phyloP scores from a whole-genome alignment of 73 alveolate genomes.

The Stentor coeruleus region DNA sequence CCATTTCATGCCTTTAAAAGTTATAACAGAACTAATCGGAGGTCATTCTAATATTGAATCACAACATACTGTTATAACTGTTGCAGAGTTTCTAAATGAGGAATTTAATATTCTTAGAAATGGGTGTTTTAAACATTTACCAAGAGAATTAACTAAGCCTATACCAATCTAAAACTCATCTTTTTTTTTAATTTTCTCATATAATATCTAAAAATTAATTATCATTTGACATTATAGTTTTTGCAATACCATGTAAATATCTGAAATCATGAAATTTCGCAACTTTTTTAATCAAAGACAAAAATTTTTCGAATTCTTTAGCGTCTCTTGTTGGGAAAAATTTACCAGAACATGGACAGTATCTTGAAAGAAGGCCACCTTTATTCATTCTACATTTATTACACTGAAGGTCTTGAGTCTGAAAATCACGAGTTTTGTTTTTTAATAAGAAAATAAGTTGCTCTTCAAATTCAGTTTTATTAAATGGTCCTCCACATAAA shows the following conservation, averaged over 20 bases:
- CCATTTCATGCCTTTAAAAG: slow-evolving; percentile 7
- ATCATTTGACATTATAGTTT: no score
- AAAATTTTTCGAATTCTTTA: neutral
- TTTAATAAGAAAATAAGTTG: slow-evolving; percentile 73
- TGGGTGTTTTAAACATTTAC: neutral
- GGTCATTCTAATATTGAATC: neutral
- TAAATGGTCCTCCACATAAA: slow-evolving; percentile 53
- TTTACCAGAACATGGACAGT: slow-evolving; percentile 55
- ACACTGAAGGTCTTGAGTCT: slow-evolving; percentile 83
- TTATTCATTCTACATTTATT: slow-evolving; percentile 78
- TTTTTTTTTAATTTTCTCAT: no score
- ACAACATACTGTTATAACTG: neutral
- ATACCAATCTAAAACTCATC: no score
- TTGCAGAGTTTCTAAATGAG: neutral
- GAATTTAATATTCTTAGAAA: neutral
- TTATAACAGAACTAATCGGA: neutral
- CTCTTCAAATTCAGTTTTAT: slow-evolving; percentile 54
- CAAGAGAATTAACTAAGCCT: neutral
- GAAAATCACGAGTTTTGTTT: slow-evolving; percentile 64
- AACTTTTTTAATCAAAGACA: neutral
- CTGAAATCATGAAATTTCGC: slow-evolving; percentile 8
- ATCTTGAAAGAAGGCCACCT: slow-evolving; percentile 41
- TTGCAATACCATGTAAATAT: neutral
- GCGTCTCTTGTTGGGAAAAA: slow-evolving; percentile 18
- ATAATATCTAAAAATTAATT: no score